phyloP scores from a whole-genome alignment of 306 rosid species.

The Medicago truncatula region MtrunA17r5.0-ANR NC_053043.1:39586001-39586500 shows the following conservation, averaged over 20 bases:
- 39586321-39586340: too few species aligned
- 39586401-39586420: too few species aligned
- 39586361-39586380: too few species aligned
- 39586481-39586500: neutral
- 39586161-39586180: constrained; percentile 35
- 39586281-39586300: too few species aligned
- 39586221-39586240: constrained; percentile 29
- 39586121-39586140: constrained; percentile 44
- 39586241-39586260: constrained; percentile 23
- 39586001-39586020: constrained; percentile 73
- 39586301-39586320: too few species aligned
- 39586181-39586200: constrained; percentile 17
- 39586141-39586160: constrained; percentile 27
- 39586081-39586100: constrained; percentile 41
- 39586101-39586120: constrained; percentile 39
- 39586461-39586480: neutral
- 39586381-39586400: too few species aligned
- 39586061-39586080: constrained; percentile 28
- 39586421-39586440: too few species aligned
- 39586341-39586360: too few species aligned
- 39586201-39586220: constrained; percentile 30
- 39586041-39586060: constrained; percentile 2
- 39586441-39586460: constrained; percentile 9
- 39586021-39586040: constrained; percentile 31
- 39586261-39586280: neutral